Evolutionary conservation across 495 filamentous ascomycete genomes (phyloP), one percentile per base, ranked within the genome.

Genomic region (Hypoxylon intermedium): DNA sequence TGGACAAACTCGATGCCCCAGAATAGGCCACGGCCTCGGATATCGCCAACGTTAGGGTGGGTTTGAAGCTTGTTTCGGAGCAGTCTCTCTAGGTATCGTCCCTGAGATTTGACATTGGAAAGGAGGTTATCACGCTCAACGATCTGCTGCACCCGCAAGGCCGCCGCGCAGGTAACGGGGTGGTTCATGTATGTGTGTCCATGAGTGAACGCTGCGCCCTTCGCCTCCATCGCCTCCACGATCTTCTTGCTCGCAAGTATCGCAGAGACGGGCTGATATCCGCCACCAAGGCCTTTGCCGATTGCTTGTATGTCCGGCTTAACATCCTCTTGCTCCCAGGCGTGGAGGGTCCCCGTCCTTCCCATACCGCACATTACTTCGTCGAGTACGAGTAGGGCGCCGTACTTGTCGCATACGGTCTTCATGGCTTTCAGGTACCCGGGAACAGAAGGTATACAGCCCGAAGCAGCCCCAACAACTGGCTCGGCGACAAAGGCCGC

Each of bases 351-450:
- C 0, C 88, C 88, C 12, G 79, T 82, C 6, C 87, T 79, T 1
- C 88, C 89, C 83, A 89, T 90, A 0, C 88, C 90, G 64, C 87
- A 85, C 89, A 93, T 92, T 28, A 91, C 82, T 56, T 93, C 90
- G 53, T 93, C 90, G 5, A 91, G 68, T 37, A 92, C 86, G 33
- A 92, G 77, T 0, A 93, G 77, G 0, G 87, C 88, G n/a, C 87
- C 89, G 63, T 91, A 80, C 52, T 87, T 87, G 40, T 85, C 75
- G 68, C 89, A 92, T 12, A 93, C 72, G 1, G 76, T 73, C 63
- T 83, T 82, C 75, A 91, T 84, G 30, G 87, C 87, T 42, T 78
- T 72, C 65, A 92, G 85, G 55, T 93, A 93, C 0, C 88, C 89
- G 0, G 78, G 77, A 2, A 88, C 80, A 7, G 85, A 75, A 9